Conservation (phyloP, 2,329 filamentous ascomycete species). For the Biscogniauxia mediterranea region DNA sequence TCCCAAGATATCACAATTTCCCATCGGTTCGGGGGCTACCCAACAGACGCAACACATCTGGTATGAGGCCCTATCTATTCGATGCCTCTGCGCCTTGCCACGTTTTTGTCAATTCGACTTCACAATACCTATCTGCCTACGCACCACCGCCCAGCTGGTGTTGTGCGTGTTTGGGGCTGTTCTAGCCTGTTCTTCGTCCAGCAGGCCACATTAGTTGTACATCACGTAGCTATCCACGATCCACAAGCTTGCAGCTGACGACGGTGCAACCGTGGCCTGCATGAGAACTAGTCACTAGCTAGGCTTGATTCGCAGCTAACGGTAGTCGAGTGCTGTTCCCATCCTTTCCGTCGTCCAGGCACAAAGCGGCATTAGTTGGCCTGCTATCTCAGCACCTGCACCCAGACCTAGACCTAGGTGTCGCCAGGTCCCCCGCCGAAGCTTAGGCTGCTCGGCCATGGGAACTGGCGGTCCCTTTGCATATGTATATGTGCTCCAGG, state of each 20-base stretch:
- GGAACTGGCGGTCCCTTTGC: too few species aligned
- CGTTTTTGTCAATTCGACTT: slow-evolving; percentile 14
- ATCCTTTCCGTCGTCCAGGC: background rate
- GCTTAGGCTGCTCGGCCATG: background rate
- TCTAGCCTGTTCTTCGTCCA: background rate
- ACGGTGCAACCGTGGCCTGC: slow-evolving; percentile 2
- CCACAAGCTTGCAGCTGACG: background rate
- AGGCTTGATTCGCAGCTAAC: background rate
- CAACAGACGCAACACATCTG: slow-evolving; percentile 3
- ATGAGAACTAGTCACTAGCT: background rate
- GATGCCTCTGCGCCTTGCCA: slow-evolving; percentile 12
- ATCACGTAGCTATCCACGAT: slow-evolving; percentile 11
- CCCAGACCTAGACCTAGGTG: background rate
- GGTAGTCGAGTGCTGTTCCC: background rate
- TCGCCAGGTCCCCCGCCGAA: background rate
- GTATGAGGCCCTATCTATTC: slow-evolving; percentile 8
- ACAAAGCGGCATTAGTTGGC: background rate
- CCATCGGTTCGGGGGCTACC: background rate
- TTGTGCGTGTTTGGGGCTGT: slow-evolving; percentile 7
- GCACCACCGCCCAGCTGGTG: background rate
- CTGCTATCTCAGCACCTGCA: background rate
- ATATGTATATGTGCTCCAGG: too few species aligned
- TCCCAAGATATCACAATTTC: background rate
- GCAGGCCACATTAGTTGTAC: slow-evolving; percentile 9
- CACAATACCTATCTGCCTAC: too few species aligned